These are phyloP conservation scores for Endotrypanum monterogeii DNA, from an alignment of 208 protist species.

Conservation along the genomic window DNA sequence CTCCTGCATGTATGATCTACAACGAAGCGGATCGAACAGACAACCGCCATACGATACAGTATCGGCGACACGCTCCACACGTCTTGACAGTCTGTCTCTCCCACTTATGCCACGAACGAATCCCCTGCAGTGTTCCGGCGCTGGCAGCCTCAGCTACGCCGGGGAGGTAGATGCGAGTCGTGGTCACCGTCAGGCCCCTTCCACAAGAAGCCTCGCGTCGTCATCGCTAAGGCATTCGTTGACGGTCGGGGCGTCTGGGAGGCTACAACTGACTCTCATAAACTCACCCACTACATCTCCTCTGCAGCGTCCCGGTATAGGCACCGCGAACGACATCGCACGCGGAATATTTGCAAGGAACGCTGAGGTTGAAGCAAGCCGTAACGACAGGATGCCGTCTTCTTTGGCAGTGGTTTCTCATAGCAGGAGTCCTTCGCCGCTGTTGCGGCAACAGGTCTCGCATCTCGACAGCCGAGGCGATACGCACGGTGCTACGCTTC, in stretches of 20 bases:
- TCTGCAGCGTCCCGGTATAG: not conserved
- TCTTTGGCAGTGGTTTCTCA: not conserved
- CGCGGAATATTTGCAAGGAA: constrained; percentile 2
- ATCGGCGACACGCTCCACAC: not conserved
- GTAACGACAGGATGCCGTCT: constrained; percentile 4
- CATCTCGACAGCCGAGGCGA: not conserved
- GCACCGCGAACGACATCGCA: not conserved
- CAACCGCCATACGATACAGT: not conserved
- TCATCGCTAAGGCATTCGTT: constrained; percentile 35
- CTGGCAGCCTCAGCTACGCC: not conserved
- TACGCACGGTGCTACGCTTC: not conserved
- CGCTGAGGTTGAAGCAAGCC: not conserved
- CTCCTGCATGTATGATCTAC: not conserved
- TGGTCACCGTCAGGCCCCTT: constrained; percentile 12
- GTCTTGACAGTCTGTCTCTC: not conserved
- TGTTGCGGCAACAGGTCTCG: not conserved
- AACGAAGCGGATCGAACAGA: not conserved
- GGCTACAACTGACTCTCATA: constrained; percentile 33
- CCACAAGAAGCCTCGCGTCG: constrained; percentile 13
- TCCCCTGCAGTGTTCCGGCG: not conserved
- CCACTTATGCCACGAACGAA: not conserved
- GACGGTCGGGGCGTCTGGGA: constrained; percentile 21
- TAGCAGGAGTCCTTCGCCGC: not conserved
- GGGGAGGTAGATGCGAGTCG: constrained; percentile 4
- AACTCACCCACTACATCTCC: constrained; percentile 21